phyloP scores from a whole-genome alignment of 305 asterid species.

The Solanum hybrid region DNA sequence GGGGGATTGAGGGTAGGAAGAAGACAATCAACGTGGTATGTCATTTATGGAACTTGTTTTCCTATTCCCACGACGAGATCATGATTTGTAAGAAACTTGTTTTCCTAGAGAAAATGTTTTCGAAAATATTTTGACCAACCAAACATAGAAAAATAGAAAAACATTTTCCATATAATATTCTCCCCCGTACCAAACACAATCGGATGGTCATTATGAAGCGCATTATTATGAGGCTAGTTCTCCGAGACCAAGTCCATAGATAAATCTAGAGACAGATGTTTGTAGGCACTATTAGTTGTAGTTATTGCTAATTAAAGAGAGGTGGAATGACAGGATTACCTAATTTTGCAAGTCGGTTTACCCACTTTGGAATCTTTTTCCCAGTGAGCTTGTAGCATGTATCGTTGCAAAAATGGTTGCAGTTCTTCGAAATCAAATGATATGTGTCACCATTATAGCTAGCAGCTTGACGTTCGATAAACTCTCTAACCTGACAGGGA shows the following conservation, averaged over 20 bases:
- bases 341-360: conserved; percentile 29
- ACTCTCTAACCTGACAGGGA: conserved; percentile 19
- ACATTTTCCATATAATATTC: not conserved
- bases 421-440: conserved; percentile 29
- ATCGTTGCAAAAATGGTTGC: conserved; percentile 33
- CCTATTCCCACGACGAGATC: not conserved
- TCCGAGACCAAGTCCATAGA: not conserved
- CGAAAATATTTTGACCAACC: not conserved
- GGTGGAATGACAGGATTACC: conserved; percentile 6
- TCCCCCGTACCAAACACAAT: not conserved
- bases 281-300: not conserved
- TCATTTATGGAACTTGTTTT: not conserved
- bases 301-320: not conserved
- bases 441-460: conserved; percentile 26
- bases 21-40: not conserved
- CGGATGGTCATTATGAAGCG: not conserved
- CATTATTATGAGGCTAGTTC: not conserved
- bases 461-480: conserved; percentile 21
- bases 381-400: conserved; percentile 27
- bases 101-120: not conserved
- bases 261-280: not conserved
- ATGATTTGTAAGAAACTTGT: not conserved
- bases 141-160: not conserved
- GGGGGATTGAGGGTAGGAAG: not conserved
- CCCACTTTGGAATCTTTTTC: conserved; percentile 31